Base-by-base conservation (phyloP, 108 stramenopile species). In the Skeletonema marinoi region DNA sequence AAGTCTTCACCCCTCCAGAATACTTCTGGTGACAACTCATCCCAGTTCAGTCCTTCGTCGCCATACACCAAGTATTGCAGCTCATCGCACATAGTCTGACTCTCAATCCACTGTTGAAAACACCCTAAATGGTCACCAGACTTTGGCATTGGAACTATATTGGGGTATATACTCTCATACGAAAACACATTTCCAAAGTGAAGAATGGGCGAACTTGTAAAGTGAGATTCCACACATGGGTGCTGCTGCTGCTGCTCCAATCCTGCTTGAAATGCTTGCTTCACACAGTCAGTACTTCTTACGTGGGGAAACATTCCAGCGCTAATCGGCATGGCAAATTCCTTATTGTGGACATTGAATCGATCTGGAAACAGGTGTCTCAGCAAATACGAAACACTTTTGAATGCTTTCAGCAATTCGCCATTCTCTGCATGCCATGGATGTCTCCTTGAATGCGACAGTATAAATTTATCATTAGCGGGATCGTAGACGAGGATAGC, bases 1-100 rank as follows among this genome's bases (percentile, higher is more conserved):
- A 67, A 79, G 41, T 79, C 78, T 6, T 65, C 67, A 0, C 78
- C 78, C 6, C 78, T 66, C 78, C 78, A 79, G n/a, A 79, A 44
- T 3, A 79, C 35, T 38, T 79, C 72, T 12, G 73, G 60, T 9
- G 36, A 66, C 65, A 79, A 35, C 3, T 65, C 65, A 73, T 64
- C 32, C 21, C 17, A 64, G 4, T 67, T 32, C 9, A 44, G 9
- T 35, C 54, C 54, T n/a, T 56, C 44, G 11, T 56, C 21, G 4
- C 63, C 63, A 64, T 64, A 64, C 33, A 38, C 63, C 33, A 38
- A 8, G 32, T 35, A 33, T 29, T 33, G 29, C 35, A 64, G 12
- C n/a, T 38, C 63, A 9, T 64, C 63, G 11, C 63, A 64, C 0
- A 64, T 39, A 7, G 63, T 64, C 8, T 7, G 0, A 19, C n/a